Percentiles rank a stretch among this genome's conserved stretches.
These are phyloP conservation scores for Peltaster fructicola DNA, from an alignment of 2,329 filamentous ascomycete genomes.

Conservation along the genomic window DNA sequence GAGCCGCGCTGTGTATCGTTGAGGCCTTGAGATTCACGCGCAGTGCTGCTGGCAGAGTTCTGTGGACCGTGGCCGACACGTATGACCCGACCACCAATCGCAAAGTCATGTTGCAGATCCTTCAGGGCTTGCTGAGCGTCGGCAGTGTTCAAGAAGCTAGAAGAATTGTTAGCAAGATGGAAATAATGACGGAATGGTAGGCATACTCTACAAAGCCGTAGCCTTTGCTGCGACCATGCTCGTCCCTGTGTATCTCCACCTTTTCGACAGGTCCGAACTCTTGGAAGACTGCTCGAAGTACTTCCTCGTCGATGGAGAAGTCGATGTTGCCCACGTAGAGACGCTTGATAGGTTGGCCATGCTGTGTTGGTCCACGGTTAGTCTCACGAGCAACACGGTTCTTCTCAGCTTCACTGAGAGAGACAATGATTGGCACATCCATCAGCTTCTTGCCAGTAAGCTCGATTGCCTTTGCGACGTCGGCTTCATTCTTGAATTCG, in stretches of 20 bases:
- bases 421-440: conserved; percentile 96
- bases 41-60: conserved; percentile 48
- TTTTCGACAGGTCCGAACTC: conserved; percentile 96
- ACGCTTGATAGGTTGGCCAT: conserved; percentile 86
- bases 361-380: conserved; percentile 49
- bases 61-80: conserved; percentile 97
- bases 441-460: conserved; percentile 97
- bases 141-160: conserved; percentile 44
- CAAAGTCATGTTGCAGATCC: conserved; percentile 96
- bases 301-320: conserved; percentile 95
- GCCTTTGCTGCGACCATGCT: conserved; percentile 72
- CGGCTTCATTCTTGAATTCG: conserved; percentile 94
- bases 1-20: too few species aligned
- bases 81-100: conserved; percentile 90
- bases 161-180: conserved; percentile 7
- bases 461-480: conserved; percentile 80
- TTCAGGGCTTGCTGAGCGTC: conserved; percentile 89
- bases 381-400: conserved; percentile 86
- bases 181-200: background rate
- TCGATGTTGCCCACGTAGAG: conserved; percentile 99
- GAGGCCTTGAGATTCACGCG: too few species aligned
- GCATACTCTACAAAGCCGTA: conserved; percentile 98
- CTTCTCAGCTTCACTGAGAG: conserved; percentile 97
- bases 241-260: conserved; percentile 93
- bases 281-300: conserved; percentile 90